Evolutionary conservation across 1,284 basidiomycete species (phyloP).

Genomic region (Gymnopus androsaceus): DNA sequence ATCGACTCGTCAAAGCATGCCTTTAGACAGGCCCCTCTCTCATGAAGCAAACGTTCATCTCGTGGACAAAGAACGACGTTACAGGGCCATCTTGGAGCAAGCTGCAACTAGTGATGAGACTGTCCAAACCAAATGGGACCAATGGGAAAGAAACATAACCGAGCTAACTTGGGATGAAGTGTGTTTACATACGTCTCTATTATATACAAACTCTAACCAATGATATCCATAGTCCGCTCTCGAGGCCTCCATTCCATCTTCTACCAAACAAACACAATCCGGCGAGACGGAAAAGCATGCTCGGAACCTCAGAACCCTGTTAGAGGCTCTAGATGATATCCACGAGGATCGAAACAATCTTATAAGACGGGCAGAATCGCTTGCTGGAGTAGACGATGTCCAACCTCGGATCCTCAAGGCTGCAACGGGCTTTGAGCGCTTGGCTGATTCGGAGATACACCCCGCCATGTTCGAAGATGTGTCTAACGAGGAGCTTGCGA

Average conservation of each 20-base stretch:
- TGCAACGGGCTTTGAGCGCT: slow-evolving; percentile 62
- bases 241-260: slow-evolving; percentile 68
- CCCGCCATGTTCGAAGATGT: slow-evolving; percentile 87
- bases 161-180: slow-evolving; percentile 79
- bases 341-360: slow-evolving; percentile 62
- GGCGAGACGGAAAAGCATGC: slow-evolving; percentile 63
- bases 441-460: slow-evolving; percentile 61
- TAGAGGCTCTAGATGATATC: slow-evolving; percentile 84
- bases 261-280: slow-evolving; percentile 45
- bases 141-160: slow-evolving; percentile 78
- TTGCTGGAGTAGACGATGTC: slow-evolving; percentile 78
- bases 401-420: slow-evolving; percentile 68
- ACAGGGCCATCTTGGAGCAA: slow-evolving; percentile 71
- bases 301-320: slow-evolving; percentile 70
- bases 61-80: slow-evolving; percentile 69
- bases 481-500: slow-evolving; percentile 76
- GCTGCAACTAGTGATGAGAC: slow-evolving; percentile 76
- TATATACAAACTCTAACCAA: background rate
- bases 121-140: slow-evolving; percentile 81
- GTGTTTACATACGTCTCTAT: slow-evolving; percentile 8
- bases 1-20: slow-evolving; percentile 51
- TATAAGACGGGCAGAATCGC: slow-evolving; percentile 65
- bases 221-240: slow-evolving; percentile 56
- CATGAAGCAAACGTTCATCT: slow-evolving; percentile 79
- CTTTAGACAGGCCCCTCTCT: slow-evolving; percentile 63